Base-by-base conservation (phyloP, 768 basidiomycete genomes). In the Polyporus arcularius region DNA sequence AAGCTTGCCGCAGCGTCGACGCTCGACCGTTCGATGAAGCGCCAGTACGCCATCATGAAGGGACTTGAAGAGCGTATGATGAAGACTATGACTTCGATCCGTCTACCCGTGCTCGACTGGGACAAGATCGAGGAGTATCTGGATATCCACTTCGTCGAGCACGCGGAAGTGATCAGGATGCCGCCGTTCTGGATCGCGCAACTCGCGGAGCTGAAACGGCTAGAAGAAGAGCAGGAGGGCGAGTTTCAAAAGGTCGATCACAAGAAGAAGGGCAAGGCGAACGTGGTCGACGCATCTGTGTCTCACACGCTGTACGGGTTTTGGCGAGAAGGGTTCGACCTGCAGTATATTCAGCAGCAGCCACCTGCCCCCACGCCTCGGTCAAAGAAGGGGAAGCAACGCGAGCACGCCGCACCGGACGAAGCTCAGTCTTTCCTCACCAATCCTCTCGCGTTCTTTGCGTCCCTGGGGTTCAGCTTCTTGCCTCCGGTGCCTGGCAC, bases 151-250 rank as follows among this genome's bases (percentile, higher is more conserved):
- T 75, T 84, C 60, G 81, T 84, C 0, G 84, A 83, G 26, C 83
- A 86, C 14, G 72, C 72, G 26, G 75, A 77, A 16, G 67, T 70
- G 21, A 58, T 91, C 26, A 21, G 41, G 2, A 43, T 63, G 0
- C 83, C 84, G 0, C 85, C 86, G 0, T 57, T 30, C 4, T 86
- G 85, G 85, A 75, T 88, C 10, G 1, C 8, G 0, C 40, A 53
- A 18, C 46, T 66, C 12, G n/a, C 62, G 2, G 5, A 12, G 4
- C 41, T 61, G 16, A 47, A 47, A 26, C 47, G 45, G 30, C 41
- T 49, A 1, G 65, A 65, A n/a, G 65, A 60, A 6, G 63, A 46
- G 0, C 28, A 56, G 14, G 31, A 28, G 2, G 67, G 68, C 57
- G 51, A 57, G 21, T 65, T 46, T n/a, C 50, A 53, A 18, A 62